Conservation (phyloP, 202 grass and related monocot species). For the Saccharum hybrid region DNA sequence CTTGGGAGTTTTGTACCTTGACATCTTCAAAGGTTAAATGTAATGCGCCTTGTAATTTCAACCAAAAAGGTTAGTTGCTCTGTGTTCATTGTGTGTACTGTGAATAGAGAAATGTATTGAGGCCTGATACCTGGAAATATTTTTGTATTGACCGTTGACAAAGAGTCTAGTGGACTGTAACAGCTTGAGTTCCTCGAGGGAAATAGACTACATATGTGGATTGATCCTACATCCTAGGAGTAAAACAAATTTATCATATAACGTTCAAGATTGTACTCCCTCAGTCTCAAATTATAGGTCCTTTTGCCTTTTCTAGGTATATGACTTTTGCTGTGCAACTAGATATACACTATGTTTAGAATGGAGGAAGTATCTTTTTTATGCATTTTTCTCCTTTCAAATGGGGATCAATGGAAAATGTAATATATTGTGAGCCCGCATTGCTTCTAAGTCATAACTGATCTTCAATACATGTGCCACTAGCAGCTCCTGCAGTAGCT, state of each 20-base stretch:
- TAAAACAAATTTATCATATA: background rate
- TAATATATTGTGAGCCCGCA: too few relatives aligned
- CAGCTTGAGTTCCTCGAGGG: background rate
- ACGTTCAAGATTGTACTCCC: background rate
- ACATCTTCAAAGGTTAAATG: conserved; percentile 8
- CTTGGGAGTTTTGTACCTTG: background rate
- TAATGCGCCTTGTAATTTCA: conserved; percentile 29
- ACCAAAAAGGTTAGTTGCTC: background rate
- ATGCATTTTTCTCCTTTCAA: too few relatives aligned
- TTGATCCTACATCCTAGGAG: background rate
- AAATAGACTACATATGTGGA: background rate
- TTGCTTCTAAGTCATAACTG: too few relatives aligned
- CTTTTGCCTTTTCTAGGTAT: too few relatives aligned
- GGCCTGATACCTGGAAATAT: background rate
- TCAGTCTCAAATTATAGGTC: too few relatives aligned
- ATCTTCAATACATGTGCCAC: too few relatives aligned
- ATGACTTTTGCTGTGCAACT: too few relatives aligned
- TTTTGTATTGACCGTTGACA: background rate
- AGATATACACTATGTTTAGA: too few relatives aligned
- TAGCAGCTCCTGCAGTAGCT: too few relatives aligned
- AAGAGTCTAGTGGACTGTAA: background rate
- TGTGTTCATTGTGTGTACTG: background rate
- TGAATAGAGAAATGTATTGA: conserved; percentile 29
- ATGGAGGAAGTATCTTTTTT: too few relatives aligned
- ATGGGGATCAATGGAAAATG: too few relatives aligned